Evolutionary conservation across 345 rosid genomes (phyloP), one percentile per base, ranked within the genome.

Genomic region (Corymbia maculata): DNA sequence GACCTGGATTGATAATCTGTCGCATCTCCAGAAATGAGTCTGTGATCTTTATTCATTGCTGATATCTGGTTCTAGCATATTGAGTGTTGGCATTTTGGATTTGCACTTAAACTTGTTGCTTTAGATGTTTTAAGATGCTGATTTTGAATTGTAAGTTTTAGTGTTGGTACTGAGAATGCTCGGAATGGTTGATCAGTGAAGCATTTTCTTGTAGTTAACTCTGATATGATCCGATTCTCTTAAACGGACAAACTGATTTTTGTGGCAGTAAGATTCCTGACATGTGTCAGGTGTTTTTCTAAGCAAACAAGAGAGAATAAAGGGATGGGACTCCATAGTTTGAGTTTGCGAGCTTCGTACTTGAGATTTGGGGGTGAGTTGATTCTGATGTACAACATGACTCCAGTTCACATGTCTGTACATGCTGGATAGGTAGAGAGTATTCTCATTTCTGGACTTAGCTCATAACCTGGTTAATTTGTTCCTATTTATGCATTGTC

Each of bases 231-330:
- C 30, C n/a, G 10, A n/a, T 9, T 24, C 9, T 57, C 66, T 9
- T 24, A 28, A 57, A 4, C 66, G 24, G 66, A 28, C n/a, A 0
- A 57, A 2, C 66, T 24, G 0, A 57, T 57, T 57, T 57, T 57
- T 57, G 50, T 6, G 50, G 50, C 6, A 47, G 50, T 57, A 57
- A 57, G 66, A 0, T 57, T 57, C 66, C 66, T 24, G 66, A 2
- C 3, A 10, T 0, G 3, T 57, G n/a, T 57, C 66, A 24, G 66
- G n/a, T 57, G 66, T 57, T 10, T 13, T 57, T 57, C 24, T 24
- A 57, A 57, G 66, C 66, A 57, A 57, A 57, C n/a, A 57, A 57
- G 28, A 57, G n/a, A 57, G 9, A 6, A 9, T 9, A 22, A 9
- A 10, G 66, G 26, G 68, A 61, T 0, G 32, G 1, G 12, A 28